Evolutionary conservation across 371 early-diverging fungal genomes (phyloP).

Genomic region (Lichtheimia corymbifera): DNA sequence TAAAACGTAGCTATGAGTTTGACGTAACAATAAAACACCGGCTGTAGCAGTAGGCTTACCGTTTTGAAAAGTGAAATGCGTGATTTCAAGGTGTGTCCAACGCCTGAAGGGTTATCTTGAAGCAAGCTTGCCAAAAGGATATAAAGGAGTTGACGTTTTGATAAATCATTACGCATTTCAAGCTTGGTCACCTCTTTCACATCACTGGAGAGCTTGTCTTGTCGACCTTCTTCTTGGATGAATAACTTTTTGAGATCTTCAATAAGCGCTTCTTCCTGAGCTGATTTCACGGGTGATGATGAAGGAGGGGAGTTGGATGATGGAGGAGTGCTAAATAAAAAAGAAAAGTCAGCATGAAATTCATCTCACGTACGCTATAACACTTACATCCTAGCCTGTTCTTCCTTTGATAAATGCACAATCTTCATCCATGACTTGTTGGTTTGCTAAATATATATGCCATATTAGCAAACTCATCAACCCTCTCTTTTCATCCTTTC

Average conservation of each 20-base stretch:
- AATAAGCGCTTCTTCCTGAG: constrained; percentile 51
- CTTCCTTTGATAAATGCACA: constrained; percentile 63
- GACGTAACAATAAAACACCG: background rate
- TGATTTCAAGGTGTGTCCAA: constrained; percentile 25
- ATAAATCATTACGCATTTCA: constrained; percentile 75
- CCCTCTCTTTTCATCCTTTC: background rate
- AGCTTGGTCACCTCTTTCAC: constrained; percentile 74
- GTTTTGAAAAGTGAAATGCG: constrained; percentile 57
- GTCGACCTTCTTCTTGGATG: constrained; percentile 21
- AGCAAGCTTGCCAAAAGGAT: constrained; percentile 62
- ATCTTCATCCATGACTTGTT: constrained; percentile 70
- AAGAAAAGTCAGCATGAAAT: no score
- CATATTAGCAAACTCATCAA: background rate
- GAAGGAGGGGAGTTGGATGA: constrained; percentile 12
- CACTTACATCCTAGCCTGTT: constrained; percentile 52
- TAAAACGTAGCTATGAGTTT: constrained; percentile 14
- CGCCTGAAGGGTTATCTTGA: constrained; percentile 38
- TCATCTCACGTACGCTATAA: constrained; percentile 37
- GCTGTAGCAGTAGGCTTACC: constrained; percentile 26
- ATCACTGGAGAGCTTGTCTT: constrained; percentile 52
- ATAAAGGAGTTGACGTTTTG: constrained; percentile 65
- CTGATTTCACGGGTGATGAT: constrained; percentile 23
- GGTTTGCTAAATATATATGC: constrained; percentile 6
- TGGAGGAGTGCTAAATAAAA: constrained; percentile 5
- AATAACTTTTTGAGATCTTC: constrained; percentile 51